Conservation (phyloP, 2,329 filamentous ascomycete genomes). For the Davidsoniella eucalypti region DNA sequence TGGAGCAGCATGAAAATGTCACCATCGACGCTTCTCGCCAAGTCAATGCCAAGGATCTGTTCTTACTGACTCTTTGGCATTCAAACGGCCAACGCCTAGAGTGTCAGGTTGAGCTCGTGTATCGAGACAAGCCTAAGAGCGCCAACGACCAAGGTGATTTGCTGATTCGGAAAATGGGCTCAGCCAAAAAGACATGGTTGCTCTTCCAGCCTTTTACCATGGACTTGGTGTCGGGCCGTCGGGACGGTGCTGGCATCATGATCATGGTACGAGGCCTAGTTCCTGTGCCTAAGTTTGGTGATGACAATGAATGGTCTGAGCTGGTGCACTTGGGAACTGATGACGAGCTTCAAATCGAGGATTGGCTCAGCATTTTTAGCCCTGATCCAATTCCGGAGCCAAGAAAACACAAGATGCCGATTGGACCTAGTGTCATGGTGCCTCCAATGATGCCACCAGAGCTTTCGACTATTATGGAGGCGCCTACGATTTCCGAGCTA, state of each 20-base stretch:
- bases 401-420: conserved; percentile 20
- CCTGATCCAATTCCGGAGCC: conserved; percentile 31
- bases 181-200: conserved; percentile 56
- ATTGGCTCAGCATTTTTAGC: conserved; percentile 75
- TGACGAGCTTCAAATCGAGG: conserved; percentile 57
- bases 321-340: conserved; percentile 62
- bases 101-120: conserved; percentile 73
- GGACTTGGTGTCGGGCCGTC: conserved; percentile 60
- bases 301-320: conserved; percentile 64
- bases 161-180: conserved; percentile 82
- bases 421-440: conserved; percentile 4
- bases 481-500: conserved; percentile 9
- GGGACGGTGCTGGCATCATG: conserved; percentile 58
- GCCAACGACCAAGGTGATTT: conserved; percentile 59
- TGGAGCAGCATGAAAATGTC: conserved; percentile 54
- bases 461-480: conserved; percentile 11
- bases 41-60: conserved; percentile 79
- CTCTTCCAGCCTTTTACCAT: conserved; percentile 78
- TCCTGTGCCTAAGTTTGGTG: conserved; percentile 23
- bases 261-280: conserved; percentile 62
- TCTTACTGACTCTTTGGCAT: conserved; percentile 70
- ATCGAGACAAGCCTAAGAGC: conserved; percentile 62
- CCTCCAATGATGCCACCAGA: conserved; percentile 2
- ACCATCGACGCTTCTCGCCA: conserved; percentile 60
- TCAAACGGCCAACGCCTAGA: conserved; percentile 81